phyloP scores from a whole-genome alignment of 2,329 filamentous ascomycete genomes.

The Rhynchosporium agropyri region DNA sequence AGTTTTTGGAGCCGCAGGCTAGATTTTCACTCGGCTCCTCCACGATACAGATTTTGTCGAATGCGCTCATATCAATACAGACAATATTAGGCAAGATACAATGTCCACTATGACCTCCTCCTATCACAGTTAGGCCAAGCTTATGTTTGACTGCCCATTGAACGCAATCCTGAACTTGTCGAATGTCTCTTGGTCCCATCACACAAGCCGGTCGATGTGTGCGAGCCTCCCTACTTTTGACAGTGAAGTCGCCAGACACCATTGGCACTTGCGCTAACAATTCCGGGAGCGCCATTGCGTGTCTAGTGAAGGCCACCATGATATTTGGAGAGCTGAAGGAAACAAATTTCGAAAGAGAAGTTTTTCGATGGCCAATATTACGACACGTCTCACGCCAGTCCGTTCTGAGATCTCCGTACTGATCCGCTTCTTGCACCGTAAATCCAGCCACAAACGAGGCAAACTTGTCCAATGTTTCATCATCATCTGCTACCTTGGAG shows the following conservation, averaged over 20 bases:
- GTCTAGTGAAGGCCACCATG: conserved; percentile 54
- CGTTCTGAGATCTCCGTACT: not conserved
- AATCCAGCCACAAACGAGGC: not conserved
- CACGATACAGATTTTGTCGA: conserved; percentile 53
- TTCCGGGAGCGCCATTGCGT: conserved; percentile 49
- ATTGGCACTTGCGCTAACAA: conserved; percentile 46
- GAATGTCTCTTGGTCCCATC: conserved; percentile 50
- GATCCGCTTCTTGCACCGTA: not conserved
- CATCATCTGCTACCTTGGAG: not conserved
- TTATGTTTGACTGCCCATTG: conserved; percentile 55
- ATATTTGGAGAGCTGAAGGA: conserved; percentile 45
- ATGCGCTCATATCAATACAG: conserved; percentile 60
- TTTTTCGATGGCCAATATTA: not conserved
- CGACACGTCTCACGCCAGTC: not conserved
- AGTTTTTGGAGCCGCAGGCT: not conserved
- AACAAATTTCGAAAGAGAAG: not conserved
- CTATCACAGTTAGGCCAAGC: conserved; percentile 53
- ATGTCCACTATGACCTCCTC: conserved; percentile 63
- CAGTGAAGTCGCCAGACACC: conserved; percentile 32
- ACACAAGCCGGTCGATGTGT: conserved; percentile 49
- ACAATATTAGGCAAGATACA: conserved; percentile 57
- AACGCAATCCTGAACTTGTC: conserved; percentile 58
- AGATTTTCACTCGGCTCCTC: not conserved
- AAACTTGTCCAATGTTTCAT: not conserved
- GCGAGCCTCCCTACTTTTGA: conserved; percentile 58